phyloP scores from a whole-genome alignment of 192 early-diverging fungal species.

The Chytriomyces hyalinus region DNA sequence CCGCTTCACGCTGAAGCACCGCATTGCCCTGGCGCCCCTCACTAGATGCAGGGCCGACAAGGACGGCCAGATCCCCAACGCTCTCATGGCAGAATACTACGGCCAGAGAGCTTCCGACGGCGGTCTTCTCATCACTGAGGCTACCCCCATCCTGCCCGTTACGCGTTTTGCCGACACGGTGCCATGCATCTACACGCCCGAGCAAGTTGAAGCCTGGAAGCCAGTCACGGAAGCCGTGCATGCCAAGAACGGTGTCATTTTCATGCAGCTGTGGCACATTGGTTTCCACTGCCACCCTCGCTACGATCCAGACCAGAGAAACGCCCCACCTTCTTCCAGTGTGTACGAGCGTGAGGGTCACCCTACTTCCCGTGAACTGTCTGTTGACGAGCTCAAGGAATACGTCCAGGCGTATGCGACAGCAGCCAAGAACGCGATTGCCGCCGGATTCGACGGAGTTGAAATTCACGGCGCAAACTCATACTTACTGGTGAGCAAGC shows the following conservation, averaged over 20 bases:
- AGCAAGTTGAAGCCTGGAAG: conserved; percentile 55
- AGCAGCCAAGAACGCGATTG: conserved; percentile 19
- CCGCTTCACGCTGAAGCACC: conserved; percentile 21
- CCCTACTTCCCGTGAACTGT: conserved; percentile 57
- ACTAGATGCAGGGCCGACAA: conserved; percentile 29
- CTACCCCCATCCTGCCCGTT: conserved; percentile 14
- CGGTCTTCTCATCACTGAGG: conserved; percentile 42
- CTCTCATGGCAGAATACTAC: conserved; percentile 36
- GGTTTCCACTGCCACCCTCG: conserved; percentile 15
- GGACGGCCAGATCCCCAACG: conserved; percentile 19
- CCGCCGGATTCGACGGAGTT: conserved; percentile 75
- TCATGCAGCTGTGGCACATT: conserved; percentile 56
- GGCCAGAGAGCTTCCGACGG: conserved; percentile 33
- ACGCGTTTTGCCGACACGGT: conserved; percentile 11
- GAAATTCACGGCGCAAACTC: conserved; percentile 85
- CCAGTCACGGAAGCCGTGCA: conserved; percentile 55
- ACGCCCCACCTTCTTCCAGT: conserved; percentile 24
- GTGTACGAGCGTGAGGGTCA: conserved; percentile 1
- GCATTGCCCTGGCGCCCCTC: conserved; percentile 44
- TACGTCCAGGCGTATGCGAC: conserved; percentile 58
- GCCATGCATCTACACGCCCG: conserved; percentile 51
- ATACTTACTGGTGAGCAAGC: conserved; percentile 69
- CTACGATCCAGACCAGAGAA: neutral
- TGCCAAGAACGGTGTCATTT: conserved; percentile 52
- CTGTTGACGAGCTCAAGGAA: conserved; percentile 64